Evolutionary conservation across 2,329 filamentous ascomycete species (phyloP), one percentile per base, ranked within the genome.

Genomic region (Cercospora beticola): DNA sequence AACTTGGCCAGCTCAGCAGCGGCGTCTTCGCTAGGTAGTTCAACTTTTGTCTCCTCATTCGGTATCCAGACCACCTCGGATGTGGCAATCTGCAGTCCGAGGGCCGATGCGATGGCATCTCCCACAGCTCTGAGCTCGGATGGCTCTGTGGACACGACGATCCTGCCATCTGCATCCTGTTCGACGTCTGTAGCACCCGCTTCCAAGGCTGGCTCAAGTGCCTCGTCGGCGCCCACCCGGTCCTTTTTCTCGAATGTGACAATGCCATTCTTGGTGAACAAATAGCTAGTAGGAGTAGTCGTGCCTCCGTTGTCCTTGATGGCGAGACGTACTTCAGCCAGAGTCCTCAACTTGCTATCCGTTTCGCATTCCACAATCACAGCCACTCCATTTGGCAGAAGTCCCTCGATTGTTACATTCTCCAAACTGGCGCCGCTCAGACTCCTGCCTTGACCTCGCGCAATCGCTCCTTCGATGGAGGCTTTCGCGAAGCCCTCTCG

Each of bases 311-410:
- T 82, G 68, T 89, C 88, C 78, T 93, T 96, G 65, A 97, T 85
- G 2, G 91, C 81, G 61, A 84, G 76, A 64, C 91, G 88, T 62
- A 98, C 80, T 64, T 96, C 92, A 75, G 91, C 87, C 58, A 97
- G 79, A 7, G 89, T 88, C 33, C 92, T 88, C 49, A 85, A 84
- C 79, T 91, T 93, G 79, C 88, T 93, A 75, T 97, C 94, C 4
- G 93, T 94, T 79, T 95, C 90, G 74, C 90, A 89, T 74, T 97
- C 93, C 76, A 97, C 87, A 10, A 98, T 89, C 5, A 94, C 83
- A 10, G 92, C 93, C 16, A 90, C 83, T 2, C 86, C 88, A 2
- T 90, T 87, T 2, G 92, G 91, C 69, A 96, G 82, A 73, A 97
- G 91, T 28, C 89, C 89, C 83, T 98, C 94, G 62, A 97, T 85